Percentiles rank a stretch among this genome's conserved stretches.
Conservation (phyloP, 108 stramenopile species). For the Epithemia pelagica region DNA sequence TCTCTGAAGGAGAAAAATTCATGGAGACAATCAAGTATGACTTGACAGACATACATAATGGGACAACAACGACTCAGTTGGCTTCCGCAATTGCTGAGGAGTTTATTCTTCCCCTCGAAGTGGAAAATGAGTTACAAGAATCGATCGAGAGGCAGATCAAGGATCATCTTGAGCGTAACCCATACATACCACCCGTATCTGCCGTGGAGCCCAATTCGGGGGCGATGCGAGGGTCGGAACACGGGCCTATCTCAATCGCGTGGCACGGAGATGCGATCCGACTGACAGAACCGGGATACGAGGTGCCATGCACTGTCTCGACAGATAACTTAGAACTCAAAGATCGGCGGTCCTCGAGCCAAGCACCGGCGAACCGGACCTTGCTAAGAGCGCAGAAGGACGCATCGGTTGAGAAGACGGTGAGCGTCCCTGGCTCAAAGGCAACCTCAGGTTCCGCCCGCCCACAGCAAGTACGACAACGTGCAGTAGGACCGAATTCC, state of each 20-base stretch:
- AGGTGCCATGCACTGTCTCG: background rate
- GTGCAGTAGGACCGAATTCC: too few relatives aligned
- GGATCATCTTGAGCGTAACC: background rate
- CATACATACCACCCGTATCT: background rate
- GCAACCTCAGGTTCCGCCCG: too few relatives aligned
- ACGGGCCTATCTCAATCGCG: background rate
- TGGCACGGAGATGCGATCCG: background rate
- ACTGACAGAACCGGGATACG: background rate
- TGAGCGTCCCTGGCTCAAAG: too few relatives aligned
- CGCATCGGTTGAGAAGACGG: too few relatives aligned
- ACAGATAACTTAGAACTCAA: background rate
- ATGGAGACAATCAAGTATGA: slow-evolving; percentile 53
- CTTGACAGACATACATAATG: slow-evolving; percentile 40
- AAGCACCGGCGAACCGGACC: background rate
- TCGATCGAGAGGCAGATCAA: slow-evolving; percentile 20
- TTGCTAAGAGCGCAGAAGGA: too few relatives aligned
- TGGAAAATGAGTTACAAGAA: slow-evolving; percentile 53
- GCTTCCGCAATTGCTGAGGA: slow-evolving; percentile 44
- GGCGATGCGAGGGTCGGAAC: background rate
- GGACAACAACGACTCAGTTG: slow-evolving; percentile 45
- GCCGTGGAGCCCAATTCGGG: background rate
- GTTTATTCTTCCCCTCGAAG: slow-evolving; percentile 55
- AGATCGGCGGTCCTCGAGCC: slow-evolving; percentile 12
- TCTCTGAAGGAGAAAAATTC: slow-evolving; percentile 9
- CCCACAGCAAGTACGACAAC: too few relatives aligned